Percentiles rank a stretch among this genome's conserved stretches.
Conservation (phyloP, 2,329 filamentous ascomycete genomes). For the Sporothrix schenckii region DNA sequence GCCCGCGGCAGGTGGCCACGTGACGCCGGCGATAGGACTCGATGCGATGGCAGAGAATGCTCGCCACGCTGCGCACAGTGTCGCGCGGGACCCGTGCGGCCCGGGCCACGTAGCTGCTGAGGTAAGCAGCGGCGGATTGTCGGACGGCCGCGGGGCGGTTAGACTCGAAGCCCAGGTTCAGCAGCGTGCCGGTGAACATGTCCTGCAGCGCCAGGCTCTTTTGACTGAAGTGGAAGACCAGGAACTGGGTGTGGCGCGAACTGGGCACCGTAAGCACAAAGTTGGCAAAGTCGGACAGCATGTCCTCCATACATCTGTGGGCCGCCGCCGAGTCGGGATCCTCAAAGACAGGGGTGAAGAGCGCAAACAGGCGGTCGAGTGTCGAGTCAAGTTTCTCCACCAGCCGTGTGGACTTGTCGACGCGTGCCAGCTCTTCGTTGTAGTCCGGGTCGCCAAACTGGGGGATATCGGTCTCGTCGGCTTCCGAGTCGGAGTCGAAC, state of each 20-base stretch:
- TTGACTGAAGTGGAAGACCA: conserved; percentile 94
- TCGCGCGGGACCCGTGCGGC: conserved; percentile 77
- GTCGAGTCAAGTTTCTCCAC: conserved; percentile 90
- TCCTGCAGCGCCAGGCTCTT: conserved; percentile 76
- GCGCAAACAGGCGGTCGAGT: conserved; percentile 82
- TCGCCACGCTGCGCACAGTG: conserved; percentile 80
- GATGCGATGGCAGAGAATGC: conserved; percentile 75
- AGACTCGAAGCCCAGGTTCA: conserved; percentile 70
- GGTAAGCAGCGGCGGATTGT: conserved; percentile 85
- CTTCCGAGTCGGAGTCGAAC: conserved; percentile 47
- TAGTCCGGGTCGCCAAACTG: conserved; percentile 73
- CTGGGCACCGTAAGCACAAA: conserved; percentile 90
- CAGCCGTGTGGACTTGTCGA: conserved; percentile 75
- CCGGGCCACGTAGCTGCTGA: conserved; percentile 91
- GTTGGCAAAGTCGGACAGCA: conserved; percentile 82
- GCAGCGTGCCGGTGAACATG: conserved; percentile 77
- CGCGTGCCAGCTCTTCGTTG: conserved; percentile 63
- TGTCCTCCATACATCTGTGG: conserved; percentile 72
- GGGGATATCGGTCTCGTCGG: conserved; percentile 63
- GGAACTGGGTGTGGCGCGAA: conserved; percentile 90
- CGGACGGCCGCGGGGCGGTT: conserved; percentile 73
- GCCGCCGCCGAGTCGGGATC: conserved; percentile 69
- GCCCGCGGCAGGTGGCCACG: conserved; percentile 75
- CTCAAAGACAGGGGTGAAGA: conserved; percentile 74
- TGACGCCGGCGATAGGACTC: conserved; percentile 73